Evolutionary conservation across 1,284 basidiomycete genomes (phyloP).

Genomic region (Chalciporus sp.): DNA sequence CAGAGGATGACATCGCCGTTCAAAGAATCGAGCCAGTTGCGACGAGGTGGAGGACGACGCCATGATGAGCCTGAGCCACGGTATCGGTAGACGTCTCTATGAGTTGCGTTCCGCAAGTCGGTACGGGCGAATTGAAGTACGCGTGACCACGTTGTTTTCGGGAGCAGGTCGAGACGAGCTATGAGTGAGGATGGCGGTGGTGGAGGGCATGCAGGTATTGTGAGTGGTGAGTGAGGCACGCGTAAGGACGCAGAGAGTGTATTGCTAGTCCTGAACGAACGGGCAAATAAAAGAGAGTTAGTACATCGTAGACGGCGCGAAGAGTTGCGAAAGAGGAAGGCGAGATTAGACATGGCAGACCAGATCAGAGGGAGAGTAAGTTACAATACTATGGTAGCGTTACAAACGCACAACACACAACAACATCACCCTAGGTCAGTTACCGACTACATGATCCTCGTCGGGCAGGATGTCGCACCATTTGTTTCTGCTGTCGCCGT

Average conservation of each 20-base stretch:
- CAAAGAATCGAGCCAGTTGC: constrained; percentile 40
- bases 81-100: constrained; percentile 20
- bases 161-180: neutral
- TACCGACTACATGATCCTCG: neutral
- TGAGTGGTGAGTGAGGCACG: too few species aligned
- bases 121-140: constrained; percentile 23
- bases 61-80: constrained; percentile 20
- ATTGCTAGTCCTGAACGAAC: constrained; percentile 1
- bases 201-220: constrained; percentile 3
- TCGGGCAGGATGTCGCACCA: constrained; percentile 72
- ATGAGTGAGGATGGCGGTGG: neutral
- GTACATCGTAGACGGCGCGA: neutral
- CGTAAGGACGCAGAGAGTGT: neutral
- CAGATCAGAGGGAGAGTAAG: neutral
- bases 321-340: constrained; percentile 8
- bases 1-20: constrained; percentile 44
- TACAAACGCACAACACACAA: constrained; percentile 9
- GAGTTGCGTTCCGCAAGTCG: constrained; percentile 22
- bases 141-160: neutral
- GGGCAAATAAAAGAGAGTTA: neutral
- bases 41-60: constrained; percentile 32
- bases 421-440: constrained; percentile 1
- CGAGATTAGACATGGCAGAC: constrained; percentile 6
- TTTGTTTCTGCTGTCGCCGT: constrained; percentile 78
- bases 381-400: neutral